These are phyloP conservation scores for Asterophora parasitica DNA, from an alignment of 768 basidiomycete species.

Conservation along the genomic window DNA sequence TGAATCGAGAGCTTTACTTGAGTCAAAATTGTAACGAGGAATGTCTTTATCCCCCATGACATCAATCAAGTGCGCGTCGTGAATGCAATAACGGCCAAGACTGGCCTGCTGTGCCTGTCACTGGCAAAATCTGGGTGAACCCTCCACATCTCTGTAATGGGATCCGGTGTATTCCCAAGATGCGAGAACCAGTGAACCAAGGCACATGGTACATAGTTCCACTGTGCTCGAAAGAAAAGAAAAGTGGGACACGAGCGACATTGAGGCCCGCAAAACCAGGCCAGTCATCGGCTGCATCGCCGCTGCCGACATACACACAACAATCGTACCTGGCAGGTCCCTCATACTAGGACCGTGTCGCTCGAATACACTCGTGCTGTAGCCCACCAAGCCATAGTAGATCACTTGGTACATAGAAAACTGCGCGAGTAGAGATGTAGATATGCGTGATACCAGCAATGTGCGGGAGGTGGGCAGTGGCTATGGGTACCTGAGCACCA, in stretches of 20 bases:
- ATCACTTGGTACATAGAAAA: conserved; percentile 23
- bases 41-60: conserved; percentile 19
- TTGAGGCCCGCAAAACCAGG: conserved; percentile 1
- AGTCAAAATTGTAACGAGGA: conserved; percentile 6
- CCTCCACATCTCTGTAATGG: conserved; percentile 22
- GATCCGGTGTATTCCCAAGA: conserved; percentile 16
- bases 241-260: conserved; percentile 2
- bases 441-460: conserved; percentile 2
- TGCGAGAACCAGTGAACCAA: conserved; percentile 23
- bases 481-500: background rate
- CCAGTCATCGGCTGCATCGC: background rate
- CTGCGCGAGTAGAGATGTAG: conserved; percentile 24
- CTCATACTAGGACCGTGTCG: conserved; percentile 21
- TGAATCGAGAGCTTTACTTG: conserved; percentile 15
- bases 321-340: conserved; percentile 20
- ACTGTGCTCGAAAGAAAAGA: background rate
- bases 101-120: background rate
- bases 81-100: conserved; percentile 20
- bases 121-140: conserved; percentile 24
- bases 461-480: conserved; percentile 13
- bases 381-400: conserved; percentile 17
- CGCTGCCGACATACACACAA: background rate
- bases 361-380: conserved; percentile 22
- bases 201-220: conserved; percentile 10
- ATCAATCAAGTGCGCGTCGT: conserved; percentile 25